Percentiles rank a stretch among this genome's conserved stretches.
Evolutionary conservation across 2,329 filamentous ascomycete genomes (phyloP).

Genomic region (Ustilaginoidea virens): DNA sequence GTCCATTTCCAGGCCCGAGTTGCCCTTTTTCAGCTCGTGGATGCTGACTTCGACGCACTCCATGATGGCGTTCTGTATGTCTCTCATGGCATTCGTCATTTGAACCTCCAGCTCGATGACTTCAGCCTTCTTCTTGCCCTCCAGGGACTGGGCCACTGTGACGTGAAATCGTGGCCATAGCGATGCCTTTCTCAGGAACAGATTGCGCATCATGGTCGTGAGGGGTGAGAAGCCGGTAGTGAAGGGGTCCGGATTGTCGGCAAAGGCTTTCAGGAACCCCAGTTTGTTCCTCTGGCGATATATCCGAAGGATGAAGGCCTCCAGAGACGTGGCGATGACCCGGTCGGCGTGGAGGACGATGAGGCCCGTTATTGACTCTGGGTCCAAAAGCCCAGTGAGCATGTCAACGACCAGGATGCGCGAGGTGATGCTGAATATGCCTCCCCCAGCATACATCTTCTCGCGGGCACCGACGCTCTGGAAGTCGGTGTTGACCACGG

Average conservation of each 20-base stretch:
- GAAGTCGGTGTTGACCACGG: conserved; percentile 85
- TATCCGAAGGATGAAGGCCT: conserved; percentile 89
- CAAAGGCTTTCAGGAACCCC: conserved; percentile 92
- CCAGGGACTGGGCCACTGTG: conserved; percentile 73
- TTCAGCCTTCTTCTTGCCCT: conserved; percentile 86
- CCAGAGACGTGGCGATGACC: conserved; percentile 70
- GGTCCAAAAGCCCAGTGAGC: conserved; percentile 65
- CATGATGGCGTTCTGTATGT: conserved; percentile 87
- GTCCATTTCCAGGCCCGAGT: conserved; percentile 82
- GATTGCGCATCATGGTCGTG: conserved; percentile 72
- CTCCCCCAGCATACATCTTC: conserved; percentile 80
- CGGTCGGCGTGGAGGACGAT: conserved; percentile 81
- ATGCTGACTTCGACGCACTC: conserved; percentile 95
- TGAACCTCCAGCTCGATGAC: conserved; percentile 93
- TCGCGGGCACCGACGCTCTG: conserved; percentile 77
- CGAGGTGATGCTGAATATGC: conserved; percentile 91
- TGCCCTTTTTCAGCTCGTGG: conserved; percentile 81
- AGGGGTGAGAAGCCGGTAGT: conserved; percentile 77
- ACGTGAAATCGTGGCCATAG: conserved; percentile 92
- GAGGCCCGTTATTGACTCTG: conserved; percentile 74
- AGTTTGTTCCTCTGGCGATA: conserved; percentile 89
- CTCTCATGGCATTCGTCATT: conserved; percentile 87
- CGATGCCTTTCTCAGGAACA: conserved; percentile 79
- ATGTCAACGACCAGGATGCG: conserved; percentile 90
- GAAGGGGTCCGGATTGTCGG: conserved; percentile 84